Evolutionary conservation across 805 yeast genomes (phyloP), one percentile per base, ranked within the genome.

Genomic region (Ogataea sp.): DNA sequence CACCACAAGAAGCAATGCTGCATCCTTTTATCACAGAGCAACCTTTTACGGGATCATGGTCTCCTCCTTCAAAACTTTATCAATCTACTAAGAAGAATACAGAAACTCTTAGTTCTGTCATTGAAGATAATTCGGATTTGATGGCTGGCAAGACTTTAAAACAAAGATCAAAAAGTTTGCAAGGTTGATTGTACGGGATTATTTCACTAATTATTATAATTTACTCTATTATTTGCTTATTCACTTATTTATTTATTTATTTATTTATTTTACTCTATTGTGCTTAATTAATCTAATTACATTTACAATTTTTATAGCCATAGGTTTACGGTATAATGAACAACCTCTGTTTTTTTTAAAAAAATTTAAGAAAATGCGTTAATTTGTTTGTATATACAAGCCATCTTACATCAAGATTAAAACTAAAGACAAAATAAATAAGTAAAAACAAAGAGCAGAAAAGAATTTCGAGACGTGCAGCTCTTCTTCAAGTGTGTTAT

Each of bases 1-100:
- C 97, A 0, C 98, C 98, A 11, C 96, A 87, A 49, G 97, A 93
- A 58, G 98, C 97, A 0, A 67, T 80, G 14, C 67, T 75, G 58
- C 98, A 93, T 62, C 97, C 97, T 0, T 93, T 93, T 58, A 77
- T 93, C 16, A 83, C 83, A 5, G 79, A 73, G 37, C 67, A 67
- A 39, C 68, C 64, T 40, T 80, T 75, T 51, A 58, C 58, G 10
- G 82, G 78, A 1, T 58, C 57, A 29, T 75, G 80, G 80, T 57
- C 55, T 36, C 79, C 80, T 15, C 78, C 78, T 7, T 44, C 51
- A 2, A 38, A 41, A 25, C 38, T 25, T 5, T 34, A 34, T 16
- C 29, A 18, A 34, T n/a, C 28, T 15, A 14, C 14, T 14, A 7
- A 17, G 10, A 6, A 17, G 8, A 9, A 31, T 7, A 7, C 13